A percentile compares a stretch with the other conserved stretches of the same genome.
Conservation (phyloP, 257 asterid genomes). For the Solanum etuberosum region DNA sequence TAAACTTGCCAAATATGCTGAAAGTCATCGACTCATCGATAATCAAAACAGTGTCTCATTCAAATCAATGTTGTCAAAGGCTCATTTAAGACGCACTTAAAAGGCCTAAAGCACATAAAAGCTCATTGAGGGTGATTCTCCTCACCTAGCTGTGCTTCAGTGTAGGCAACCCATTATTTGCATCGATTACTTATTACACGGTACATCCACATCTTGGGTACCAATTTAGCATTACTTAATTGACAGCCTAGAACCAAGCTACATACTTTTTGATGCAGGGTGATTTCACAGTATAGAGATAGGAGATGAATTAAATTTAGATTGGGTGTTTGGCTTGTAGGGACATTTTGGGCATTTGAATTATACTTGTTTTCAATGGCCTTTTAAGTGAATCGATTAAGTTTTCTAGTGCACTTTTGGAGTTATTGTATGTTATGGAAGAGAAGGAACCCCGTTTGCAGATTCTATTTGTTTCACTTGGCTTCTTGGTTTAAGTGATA, state of each 20-base stretch:
- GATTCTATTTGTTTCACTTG: not conserved
- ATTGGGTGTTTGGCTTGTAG: not conserved
- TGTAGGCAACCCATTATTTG: not conserved
- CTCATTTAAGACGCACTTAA: not conserved
- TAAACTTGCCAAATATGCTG: not conserved
- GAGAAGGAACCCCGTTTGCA: not conserved
- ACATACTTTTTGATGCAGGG: not conserved
- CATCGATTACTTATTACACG: not conserved
- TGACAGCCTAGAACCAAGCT: not conserved
- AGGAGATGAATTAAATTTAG: not conserved
- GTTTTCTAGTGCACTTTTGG: not conserved
- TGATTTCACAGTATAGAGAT: not conserved
- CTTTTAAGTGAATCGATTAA: not conserved
- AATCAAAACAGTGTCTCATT: not conserved
- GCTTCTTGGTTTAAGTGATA: not conserved
- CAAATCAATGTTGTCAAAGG: not conserved
- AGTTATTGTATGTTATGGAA: not conserved
- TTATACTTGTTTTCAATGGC: not conserved
- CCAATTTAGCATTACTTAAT: not conserved
- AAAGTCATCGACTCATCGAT: not conserved
- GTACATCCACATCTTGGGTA: not conserved
- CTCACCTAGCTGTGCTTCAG: not conserved
- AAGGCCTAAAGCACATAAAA: not conserved
- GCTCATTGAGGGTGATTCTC: not conserved
- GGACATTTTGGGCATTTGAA: not conserved